Conservation (phyloP, 192 early-diverging fungal species). For the Spinellus fusiger region DNA sequence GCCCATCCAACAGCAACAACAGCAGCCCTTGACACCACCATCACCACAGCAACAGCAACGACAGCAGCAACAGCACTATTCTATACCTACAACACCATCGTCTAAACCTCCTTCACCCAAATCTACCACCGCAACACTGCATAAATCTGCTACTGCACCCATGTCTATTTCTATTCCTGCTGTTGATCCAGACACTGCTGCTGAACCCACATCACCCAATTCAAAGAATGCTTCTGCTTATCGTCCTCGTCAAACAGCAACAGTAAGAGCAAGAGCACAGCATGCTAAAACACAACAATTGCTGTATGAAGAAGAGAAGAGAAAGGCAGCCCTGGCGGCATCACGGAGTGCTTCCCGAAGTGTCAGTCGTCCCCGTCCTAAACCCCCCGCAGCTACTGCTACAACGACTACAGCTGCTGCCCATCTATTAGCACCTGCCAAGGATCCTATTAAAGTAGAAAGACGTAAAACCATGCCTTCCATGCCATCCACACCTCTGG, state of each 20-base stretch:
- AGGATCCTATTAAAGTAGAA: not conserved
- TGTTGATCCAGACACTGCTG: not conserved
- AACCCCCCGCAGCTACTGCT: no score
- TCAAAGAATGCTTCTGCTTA: not conserved
- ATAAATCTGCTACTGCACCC: not conserved
- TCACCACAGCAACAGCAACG: no score
- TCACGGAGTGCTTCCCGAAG: not conserved
- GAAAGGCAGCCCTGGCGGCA: not conserved
- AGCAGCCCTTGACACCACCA: no score
- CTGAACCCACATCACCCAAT: not conserved
- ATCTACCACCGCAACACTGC: no score
- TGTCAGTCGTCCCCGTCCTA: not conserved
- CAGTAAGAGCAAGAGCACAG: constrained; percentile 18
- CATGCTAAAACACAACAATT: constrained; percentile 17
- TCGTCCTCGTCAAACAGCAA: constrained; percentile 16
- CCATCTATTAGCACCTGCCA: not conserved
- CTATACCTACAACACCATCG: no score
- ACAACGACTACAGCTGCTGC: no score
- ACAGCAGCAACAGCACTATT: no score
- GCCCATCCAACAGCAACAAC: no score
- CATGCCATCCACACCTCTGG: not conserved
- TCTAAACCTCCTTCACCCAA: no score
- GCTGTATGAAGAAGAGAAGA: constrained; percentile 8
- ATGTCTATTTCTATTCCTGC: not conserved
- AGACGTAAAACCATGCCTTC: not conserved